Evolutionary conservation across 805 yeast species (phyloP).

Genomic region (Saccharomyces cerevisiae): DNA sequence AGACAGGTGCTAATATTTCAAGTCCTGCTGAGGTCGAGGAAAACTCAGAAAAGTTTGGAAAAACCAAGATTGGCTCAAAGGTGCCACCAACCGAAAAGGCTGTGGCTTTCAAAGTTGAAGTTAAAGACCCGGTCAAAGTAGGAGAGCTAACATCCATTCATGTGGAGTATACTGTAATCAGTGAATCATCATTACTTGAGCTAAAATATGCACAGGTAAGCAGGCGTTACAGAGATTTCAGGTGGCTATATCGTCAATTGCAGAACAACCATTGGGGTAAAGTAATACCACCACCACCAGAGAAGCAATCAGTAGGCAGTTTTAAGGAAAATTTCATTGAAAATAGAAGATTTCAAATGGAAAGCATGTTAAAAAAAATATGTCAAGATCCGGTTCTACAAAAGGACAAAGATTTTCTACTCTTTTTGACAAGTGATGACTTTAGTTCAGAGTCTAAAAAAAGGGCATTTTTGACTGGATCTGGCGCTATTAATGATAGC

Average conservation of each 20-base stretch:
- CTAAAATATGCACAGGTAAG: conserved; percentile 51
- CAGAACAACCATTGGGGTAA: conserved; percentile 82
- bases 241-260: conserved; percentile 89
- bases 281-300: conserved; percentile 93
- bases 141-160: conserved; percentile 87
- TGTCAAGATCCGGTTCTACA: conserved; percentile 48
- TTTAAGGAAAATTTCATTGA: conserved; percentile 88
- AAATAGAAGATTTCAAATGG: conserved; percentile 72
- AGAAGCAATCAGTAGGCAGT: conserved; percentile 86
- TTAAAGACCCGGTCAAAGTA: conserved; percentile 85
- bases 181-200: conserved; percentile 38
- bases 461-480: conserved; percentile 53
- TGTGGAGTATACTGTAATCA: conserved; percentile 72
- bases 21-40: background rate
- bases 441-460: conserved; percentile 63
- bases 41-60: conserved; percentile 3
- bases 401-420: conserved; percentile 64
- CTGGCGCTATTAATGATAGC: conserved; percentile 39
- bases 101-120: conserved; percentile 49
- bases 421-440: conserved; percentile 69
- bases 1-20: conserved; percentile 6
- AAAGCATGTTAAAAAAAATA: conserved; percentile 76
- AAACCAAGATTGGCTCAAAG: conserved; percentile 5
- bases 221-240: conserved; percentile 82
- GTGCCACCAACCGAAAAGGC: conserved; percentile 9